phyloP scores from a whole-genome alignment of 345 rosid genomes.

The Euphorbia peplus region DNA sequence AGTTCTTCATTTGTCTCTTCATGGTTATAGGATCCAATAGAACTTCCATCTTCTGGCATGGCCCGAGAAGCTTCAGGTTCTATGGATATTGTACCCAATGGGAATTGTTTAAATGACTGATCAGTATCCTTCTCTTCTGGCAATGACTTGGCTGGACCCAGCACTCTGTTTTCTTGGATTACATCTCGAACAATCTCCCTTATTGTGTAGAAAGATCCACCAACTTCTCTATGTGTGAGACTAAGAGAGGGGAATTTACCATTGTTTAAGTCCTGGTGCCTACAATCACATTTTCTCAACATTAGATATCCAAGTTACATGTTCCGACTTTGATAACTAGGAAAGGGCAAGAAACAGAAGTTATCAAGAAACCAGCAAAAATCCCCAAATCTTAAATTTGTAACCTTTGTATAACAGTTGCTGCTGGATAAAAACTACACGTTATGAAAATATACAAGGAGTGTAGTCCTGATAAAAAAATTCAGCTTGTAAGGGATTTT shows the following conservation, averaged over 20 bases:
- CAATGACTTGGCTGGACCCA: conserved; percentile 67
- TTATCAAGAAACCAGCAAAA: background rate
- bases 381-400: background rate
- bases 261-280: conserved; percentile 67
- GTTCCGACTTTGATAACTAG: background rate
- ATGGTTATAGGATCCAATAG: conserved; percentile 28
- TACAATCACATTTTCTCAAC: conserved; percentile 31
- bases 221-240: conserved; percentile 91
- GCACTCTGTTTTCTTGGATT: conserved; percentile 92
- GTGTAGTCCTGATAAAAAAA: no score
- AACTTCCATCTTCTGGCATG: conserved; percentile 36
- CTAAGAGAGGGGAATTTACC: conserved; percentile 78
- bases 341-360: background rate
- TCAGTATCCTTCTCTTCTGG: conserved; percentile 35
- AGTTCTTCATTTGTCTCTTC: conserved; percentile 22
- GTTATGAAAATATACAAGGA: background rate
- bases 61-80: conserved; percentile 43
- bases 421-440: background rate
- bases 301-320: conserved; percentile 5
- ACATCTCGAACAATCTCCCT: conserved; percentile 95
- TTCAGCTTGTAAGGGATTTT: background rate
- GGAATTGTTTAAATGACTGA: conserved; percentile 41
- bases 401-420: background rate
- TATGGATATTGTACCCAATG: conserved; percentile 54
- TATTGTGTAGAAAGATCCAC: conserved; percentile 90